phyloP scores from a whole-genome alignment of 2,329 filamentous ascomycete species.

The Botrytis elliptica region DNA sequence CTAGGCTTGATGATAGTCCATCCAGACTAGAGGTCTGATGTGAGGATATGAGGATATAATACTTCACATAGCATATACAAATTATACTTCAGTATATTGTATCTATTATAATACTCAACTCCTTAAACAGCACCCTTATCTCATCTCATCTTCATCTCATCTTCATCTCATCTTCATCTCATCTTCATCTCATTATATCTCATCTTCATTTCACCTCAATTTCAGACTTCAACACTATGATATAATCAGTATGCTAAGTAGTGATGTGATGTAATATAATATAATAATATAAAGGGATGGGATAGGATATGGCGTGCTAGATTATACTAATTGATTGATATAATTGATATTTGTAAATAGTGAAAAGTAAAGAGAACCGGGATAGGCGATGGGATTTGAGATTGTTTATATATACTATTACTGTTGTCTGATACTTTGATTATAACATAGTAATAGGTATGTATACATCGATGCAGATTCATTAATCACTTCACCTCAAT shows the following conservation, averaged over 20 bases:
- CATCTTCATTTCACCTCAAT: too few relatives aligned
- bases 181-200: too few relatives aligned
- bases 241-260: neutral
- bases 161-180: too few relatives aligned
- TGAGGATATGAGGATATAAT: neutral
- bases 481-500: neutral
- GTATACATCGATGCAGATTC: neutral
- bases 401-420: neutral
- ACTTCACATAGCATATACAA: too few relatives aligned
- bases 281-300: neutral
- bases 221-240: too few relatives aligned
- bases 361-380: neutral
- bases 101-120: too few relatives aligned
- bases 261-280: neutral
- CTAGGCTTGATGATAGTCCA: neutral
- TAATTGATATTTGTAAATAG: too few relatives aligned
- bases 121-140: too few relatives aligned
- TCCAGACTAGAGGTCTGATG: neutral
- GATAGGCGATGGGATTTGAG: neutral
- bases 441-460: neutral
- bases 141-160: too few relatives aligned
- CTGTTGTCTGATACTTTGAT: neutral
- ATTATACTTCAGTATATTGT: neutral
- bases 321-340: neutral
- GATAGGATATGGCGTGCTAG: neutral